phyloP scores from a whole-genome alignment of 441 rosid genomes.

The Theobroma grandiflorum region DNA sequence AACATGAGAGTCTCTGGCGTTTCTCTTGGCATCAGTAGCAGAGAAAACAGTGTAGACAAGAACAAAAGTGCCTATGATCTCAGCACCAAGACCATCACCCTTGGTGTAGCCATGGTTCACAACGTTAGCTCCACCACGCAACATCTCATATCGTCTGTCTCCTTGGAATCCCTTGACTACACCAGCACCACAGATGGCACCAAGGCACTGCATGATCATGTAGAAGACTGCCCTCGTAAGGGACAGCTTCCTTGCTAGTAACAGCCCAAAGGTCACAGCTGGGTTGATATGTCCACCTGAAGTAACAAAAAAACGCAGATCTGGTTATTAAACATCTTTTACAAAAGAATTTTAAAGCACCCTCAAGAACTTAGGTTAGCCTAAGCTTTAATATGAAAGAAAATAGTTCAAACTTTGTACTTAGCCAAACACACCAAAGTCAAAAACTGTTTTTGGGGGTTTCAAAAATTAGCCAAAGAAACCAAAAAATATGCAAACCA shows the following conservation, averaged over 20 bases:
- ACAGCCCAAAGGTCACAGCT: slow-evolving; percentile 67
- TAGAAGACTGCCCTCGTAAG: slow-evolving; percentile 68
- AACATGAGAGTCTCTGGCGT: slow-evolving; percentile 77
- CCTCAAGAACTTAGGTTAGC: background rate
- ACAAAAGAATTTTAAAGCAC: background rate
- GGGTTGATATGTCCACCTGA: slow-evolving; percentile 77
- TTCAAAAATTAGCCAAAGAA: background rate
- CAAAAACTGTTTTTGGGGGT: background rate
- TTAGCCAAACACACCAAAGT: background rate
- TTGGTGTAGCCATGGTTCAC: slow-evolving; percentile 61
- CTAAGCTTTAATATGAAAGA: background rate
- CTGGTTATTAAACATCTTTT: slow-evolving; percentile 21
- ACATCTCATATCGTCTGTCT: slow-evolving; percentile 30
- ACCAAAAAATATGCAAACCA: background rate
- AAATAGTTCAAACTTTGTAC: background rate
- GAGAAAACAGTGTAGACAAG: slow-evolving; percentile 79
- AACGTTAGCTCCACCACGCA: slow-evolving; percentile 62
- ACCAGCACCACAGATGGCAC: slow-evolving; percentile 76
- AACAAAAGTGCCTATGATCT: slow-evolving; percentile 66
- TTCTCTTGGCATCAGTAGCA: slow-evolving; percentile 75
- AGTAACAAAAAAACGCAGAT: slow-evolving; percentile 23
- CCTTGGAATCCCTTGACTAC: slow-evolving; percentile 66
- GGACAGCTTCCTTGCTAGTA: slow-evolving; percentile 66
- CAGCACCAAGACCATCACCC: slow-evolving; percentile 68
- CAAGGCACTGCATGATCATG: slow-evolving; percentile 73